Conservation (phyloP, 1,284 basidiomycete genomes). For the Xerocomus nothofagi region DNA sequence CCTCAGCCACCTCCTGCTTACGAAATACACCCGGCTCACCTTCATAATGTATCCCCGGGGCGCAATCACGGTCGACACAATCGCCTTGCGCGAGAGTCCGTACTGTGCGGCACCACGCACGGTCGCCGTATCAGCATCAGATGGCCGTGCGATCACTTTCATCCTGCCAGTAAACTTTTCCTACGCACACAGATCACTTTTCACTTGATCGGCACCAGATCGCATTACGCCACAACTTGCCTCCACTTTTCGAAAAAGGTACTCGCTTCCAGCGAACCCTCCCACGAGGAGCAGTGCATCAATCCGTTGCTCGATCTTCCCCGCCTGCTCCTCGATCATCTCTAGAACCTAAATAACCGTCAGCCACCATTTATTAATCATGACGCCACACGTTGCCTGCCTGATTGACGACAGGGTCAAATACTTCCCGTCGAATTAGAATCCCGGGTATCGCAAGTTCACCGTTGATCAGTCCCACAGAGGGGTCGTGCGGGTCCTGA, state of each 20-base stretch:
- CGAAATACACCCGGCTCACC: slow-evolving; percentile 38
- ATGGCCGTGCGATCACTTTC: slow-evolving; percentile 70
- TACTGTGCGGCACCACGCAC: slow-evolving; percentile 80
- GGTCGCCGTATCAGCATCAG: slow-evolving; percentile 82
- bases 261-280: slow-evolving; percentile 81
- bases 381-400: slow-evolving; percentile 39
- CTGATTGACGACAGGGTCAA: slow-evolving; percentile 77
- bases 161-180: slow-evolving; percentile 64
- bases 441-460: slow-evolving; percentile 78
- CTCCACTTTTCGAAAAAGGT: slow-evolving; percentile 73
- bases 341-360: slow-evolving; percentile 56
- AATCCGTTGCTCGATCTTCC: slow-evolving; percentile 61
- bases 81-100: slow-evolving; percentile 68
- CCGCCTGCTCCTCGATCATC: slow-evolving; percentile 72
- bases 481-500: slow-evolving; percentile 71
- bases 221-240: slow-evolving; percentile 39
- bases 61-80: slow-evolving; percentile 76
- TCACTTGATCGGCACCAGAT: slow-evolving; percentile 12
- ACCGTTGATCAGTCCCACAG: slow-evolving; percentile 73
- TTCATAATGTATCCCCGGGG: slow-evolving; percentile 84
- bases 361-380: slow-evolving; percentile 15
- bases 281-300: slow-evolving; percentile 81
- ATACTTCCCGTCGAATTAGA: slow-evolving; percentile 71
- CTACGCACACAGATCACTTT: slow-evolving; percentile 36
- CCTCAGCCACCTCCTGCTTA: slow-evolving; percentile 2